Base-by-base conservation (phyloP, 73 alveolate species). In the Paramecium sexaurelia region DNA sequence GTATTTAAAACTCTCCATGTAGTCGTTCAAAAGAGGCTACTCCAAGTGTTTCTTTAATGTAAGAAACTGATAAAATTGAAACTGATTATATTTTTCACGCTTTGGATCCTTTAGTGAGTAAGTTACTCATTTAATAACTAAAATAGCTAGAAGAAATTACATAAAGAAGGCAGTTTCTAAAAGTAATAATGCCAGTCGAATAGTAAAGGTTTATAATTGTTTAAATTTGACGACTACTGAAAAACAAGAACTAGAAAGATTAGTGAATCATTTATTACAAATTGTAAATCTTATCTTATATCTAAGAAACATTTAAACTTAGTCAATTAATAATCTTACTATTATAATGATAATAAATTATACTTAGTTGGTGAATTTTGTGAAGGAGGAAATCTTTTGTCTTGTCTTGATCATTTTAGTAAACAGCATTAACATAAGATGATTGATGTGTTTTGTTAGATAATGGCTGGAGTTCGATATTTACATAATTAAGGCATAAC, bases 331-430 rank as follows among this genome's bases (percentile, higher is more conserved):
- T 19, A 10, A 9, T 20, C 26, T 11, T 43, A 78, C 27, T 78
- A 78, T 78, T 78, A 22, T 15, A 37, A 45, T 41, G 73, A 78
- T 78, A 39, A 78, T 37, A 37, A 17, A 24, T 22, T 78, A 15
- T 43, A 6, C 19, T 41, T 78, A 78, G 75, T 78, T 0, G 10
- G 32, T 20, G 90, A 78, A 2, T 78, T 37, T 43, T 78, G 40
- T 78, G 90, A 78, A n/a, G 90, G 90, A 10, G 90, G 90, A 10
- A 41, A 45, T 78, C 36, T 78, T 7, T 33, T 78, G 10, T 24
- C 71, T 6, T 13, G 39, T 8, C 22, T 78, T n/a, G 90, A 78
- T 24, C 22, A 39, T 27, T 73, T 73, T 4, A 45, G 90, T 19
- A 9, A 45, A 33, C 90, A 17, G 13, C 22, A 39, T 41, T 9